Percentiles rank a stretch among this genome's conserved stretches.
These are phyloP conservation scores for Canna indica DNA, from an alignment of 176 grass and related monocot species.

Conservation along the genomic window DNA sequence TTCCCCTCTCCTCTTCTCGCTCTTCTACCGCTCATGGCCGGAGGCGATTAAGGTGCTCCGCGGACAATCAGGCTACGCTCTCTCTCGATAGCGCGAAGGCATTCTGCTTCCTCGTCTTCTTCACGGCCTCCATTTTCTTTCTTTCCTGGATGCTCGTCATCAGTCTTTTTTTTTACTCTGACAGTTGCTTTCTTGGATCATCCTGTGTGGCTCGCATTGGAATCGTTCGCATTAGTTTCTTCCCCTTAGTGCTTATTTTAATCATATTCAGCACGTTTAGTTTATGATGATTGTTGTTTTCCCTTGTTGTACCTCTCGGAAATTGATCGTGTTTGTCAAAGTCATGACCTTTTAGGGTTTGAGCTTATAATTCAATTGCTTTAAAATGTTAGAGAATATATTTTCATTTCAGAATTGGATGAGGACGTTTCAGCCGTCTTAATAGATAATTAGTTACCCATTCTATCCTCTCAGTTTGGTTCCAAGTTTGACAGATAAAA, in stretches of 20 bases:
- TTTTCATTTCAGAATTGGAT: neutral
- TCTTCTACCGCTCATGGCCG: neutral
- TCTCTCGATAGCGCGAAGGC: neutral
- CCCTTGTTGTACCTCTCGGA: neutral
- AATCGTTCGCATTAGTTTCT: neutral
- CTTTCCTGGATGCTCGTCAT: neutral
- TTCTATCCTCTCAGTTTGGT: neutral
- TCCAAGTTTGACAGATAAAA: neutral
- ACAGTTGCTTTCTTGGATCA: neutral
- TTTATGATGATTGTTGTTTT: neutral
- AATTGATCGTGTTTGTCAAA: neutral
- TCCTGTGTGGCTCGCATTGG: no score
- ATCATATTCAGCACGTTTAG: neutral
- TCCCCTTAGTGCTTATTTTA: neutral
- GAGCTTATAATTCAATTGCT: neutral
- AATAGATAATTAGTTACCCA: neutral
- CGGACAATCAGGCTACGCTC: neutral
- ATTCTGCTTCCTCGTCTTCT: neutral
- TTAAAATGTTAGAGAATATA: neutral
- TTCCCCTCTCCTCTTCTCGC: neutral
- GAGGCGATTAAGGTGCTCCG: slow-evolving; percentile 2
- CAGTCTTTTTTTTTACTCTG: neutral
- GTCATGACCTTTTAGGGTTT: neutral
- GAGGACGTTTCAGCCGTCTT: neutral
- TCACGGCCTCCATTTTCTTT: neutral